These are phyloP conservation scores for Ogataea naganishii DNA, from an alignment of 805 yeast genomes.

Conservation along the genomic window DNA sequence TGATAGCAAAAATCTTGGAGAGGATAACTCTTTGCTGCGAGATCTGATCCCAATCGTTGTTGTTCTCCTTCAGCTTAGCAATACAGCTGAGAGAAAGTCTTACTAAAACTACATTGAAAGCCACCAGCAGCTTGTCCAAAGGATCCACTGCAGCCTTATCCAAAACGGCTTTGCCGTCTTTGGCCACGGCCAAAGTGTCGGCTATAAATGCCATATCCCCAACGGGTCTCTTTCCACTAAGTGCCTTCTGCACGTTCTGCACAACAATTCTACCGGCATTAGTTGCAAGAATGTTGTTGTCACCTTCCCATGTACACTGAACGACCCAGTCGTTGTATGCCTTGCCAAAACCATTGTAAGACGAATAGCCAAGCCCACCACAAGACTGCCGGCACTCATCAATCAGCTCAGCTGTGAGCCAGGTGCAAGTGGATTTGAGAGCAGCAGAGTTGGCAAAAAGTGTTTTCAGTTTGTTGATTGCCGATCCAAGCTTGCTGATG, in stretches of 20 bases:
- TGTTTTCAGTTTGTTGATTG: conserved; percentile 61
- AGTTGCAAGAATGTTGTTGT: conserved; percentile 78
- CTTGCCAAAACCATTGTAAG: conserved; percentile 87
- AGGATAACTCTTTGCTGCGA: conserved; percentile 36
- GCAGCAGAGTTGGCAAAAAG: conserved; percentile 82
- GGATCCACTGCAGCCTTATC: conserved; percentile 19
- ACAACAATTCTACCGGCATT: conserved; percentile 75
- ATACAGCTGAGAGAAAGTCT: conserved; percentile 28
- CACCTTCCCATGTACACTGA: conserved; percentile 98
- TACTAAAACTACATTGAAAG: conserved; percentile 32
- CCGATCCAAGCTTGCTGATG: conserved; percentile 32
- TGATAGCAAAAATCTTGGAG: conserved; percentile 43
- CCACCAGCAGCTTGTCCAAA: conserved; percentile 23
- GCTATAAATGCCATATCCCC: conserved; percentile 34
- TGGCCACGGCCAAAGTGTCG: conserved; percentile 7
- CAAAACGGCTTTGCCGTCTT: conserved; percentile 26
- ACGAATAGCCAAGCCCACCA: conserved; percentile 94
- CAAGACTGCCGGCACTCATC: conserved; percentile 90
- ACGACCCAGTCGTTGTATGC: conserved; percentile 93
- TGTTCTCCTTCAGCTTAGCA: conserved; percentile 22
- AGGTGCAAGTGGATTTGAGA: conserved; percentile 81
- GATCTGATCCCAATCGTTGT: conserved; percentile 35
- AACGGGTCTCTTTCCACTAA: conserved; percentile 35
- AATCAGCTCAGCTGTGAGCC: conserved; percentile 73
- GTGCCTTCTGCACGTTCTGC: conserved; percentile 32